Evolutionary conservation across 2,329 filamentous ascomycete genomes (phyloP).

Genomic region (Fusarium equiseti): DNA sequence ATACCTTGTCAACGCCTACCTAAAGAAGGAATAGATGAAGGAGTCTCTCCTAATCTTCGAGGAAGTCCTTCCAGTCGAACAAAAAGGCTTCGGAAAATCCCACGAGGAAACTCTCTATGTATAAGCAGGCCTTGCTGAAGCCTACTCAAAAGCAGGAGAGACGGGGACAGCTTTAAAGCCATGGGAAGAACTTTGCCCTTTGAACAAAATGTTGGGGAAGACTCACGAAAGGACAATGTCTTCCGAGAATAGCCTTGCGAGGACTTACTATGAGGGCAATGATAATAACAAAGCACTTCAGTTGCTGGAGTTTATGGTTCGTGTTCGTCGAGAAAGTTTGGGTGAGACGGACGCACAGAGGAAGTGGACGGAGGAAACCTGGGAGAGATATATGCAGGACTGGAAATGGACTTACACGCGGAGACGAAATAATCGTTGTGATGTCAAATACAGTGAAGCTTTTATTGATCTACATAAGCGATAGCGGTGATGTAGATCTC

Average conservation of each 20-base stretch:
- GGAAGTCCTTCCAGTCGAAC: fast-evolving
- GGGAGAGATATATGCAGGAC: background rate
- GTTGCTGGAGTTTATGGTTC: background rate
- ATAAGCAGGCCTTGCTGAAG: background rate
- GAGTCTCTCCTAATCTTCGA: background rate
- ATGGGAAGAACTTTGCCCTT: background rate
- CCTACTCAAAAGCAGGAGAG: background rate
- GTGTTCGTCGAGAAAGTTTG: background rate
- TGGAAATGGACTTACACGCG: background rate
- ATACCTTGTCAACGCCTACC: background rate
- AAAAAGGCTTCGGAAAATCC: fast-evolving
- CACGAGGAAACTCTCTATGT: background rate
- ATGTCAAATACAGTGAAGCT: background rate
- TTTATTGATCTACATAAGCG: background rate
- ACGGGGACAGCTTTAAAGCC: fast-evolving
- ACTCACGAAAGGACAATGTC: fast-evolving
- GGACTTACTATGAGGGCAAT: fast-evolving
- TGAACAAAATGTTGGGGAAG: background rate
- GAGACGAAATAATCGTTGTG: background rate
- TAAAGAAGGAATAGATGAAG: background rate
- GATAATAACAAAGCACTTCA: background rate
- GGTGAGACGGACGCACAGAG: background rate
- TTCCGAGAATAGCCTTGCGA: background rate
- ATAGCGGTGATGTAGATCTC: background rate
- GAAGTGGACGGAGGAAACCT: background rate